A percentile compares a stretch with the other conserved stretches of the same genome.
These are phyloP conservation scores for Nicotiana knightiana DNA, from an alignment of 257 asterid genomes.

Conservation along the genomic window DNA sequence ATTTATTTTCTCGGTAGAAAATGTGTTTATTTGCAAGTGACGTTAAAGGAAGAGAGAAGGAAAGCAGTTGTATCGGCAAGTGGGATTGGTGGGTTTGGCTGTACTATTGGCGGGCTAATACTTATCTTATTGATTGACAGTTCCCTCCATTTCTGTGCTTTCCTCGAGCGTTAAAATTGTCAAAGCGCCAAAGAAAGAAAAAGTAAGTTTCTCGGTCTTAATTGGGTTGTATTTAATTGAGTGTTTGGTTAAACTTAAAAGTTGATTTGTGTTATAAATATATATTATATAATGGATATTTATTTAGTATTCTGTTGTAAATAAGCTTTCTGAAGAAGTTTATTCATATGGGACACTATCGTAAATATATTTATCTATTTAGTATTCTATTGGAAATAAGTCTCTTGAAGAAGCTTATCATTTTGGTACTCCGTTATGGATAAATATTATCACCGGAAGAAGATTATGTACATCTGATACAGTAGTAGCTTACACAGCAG, in stretches of 20 bases:
- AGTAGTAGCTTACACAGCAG: too few species aligned
- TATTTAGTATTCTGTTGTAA: too few species aligned
- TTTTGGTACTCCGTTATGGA: too few species aligned
- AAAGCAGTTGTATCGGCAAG: not conserved
- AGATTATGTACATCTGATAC: too few species aligned
- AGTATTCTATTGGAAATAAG: too few species aligned
- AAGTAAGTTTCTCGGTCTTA: not conserved
- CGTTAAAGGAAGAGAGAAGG: not conserved
- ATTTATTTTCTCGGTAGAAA: not conserved
- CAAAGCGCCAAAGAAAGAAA: not conserved
- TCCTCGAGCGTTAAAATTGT: not conserved
- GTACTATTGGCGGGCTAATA: not conserved
- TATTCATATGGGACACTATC: too few species aligned
- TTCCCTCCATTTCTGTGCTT: not conserved
- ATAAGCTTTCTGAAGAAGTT: too few species aligned
- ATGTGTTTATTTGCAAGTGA: not conserved
- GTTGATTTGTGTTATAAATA: too few species aligned
- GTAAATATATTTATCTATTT: too few species aligned
- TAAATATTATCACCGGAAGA: too few species aligned
- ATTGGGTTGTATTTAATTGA: not conserved
- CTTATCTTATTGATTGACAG: not conserved
- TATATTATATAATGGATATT: too few species aligned
- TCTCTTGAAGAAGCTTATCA: too few species aligned
- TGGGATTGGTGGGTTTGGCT: not conserved
- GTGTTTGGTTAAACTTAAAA: not conserved